A percentile compares a stretch with the other conserved stretches of the same genome.
These are phyloP conservation scores for Nemania serpens DNA, from an alignment of 2,329 filamentous ascomycete species.

Conservation along the genomic window DNA sequence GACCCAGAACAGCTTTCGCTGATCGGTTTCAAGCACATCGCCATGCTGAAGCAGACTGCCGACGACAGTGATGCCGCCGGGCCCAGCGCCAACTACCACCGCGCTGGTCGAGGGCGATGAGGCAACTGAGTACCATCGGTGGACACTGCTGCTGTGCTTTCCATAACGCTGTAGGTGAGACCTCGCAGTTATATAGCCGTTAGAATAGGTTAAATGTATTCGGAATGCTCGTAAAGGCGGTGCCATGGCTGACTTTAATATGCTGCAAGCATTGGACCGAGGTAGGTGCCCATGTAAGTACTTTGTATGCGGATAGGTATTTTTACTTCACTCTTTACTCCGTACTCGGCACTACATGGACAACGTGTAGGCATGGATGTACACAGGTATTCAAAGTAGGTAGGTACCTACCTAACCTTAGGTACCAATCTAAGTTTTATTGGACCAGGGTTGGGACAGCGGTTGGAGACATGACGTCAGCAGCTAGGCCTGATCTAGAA, in stretches of 20 bases:
- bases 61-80: conserved; percentile 62
- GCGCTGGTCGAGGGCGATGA: conserved; percentile 40
- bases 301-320: too few species aligned
- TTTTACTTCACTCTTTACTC: too few species aligned
- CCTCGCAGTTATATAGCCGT: neutral
- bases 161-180: conserved; percentile 6
- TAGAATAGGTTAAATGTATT: conserved; percentile 11
- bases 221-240: conserved; percentile 10
- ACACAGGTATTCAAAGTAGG: too few species aligned
- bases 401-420: too few species aligned
- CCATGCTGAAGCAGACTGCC: conserved; percentile 63
- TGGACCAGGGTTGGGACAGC: neutral
- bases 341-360: too few species aligned
- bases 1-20: conserved; percentile 60
- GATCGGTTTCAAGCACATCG: conserved; percentile 35
- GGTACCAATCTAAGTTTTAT: neutral
- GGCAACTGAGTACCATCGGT: conserved; percentile 45
- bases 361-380: too few species aligned
- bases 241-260: conserved; percentile 17
- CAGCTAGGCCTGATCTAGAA: neutral
- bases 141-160: conserved; percentile 13
- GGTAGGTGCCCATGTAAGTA: too few species aligned
- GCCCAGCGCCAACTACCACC: conserved; percentile 63
- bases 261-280: conserved; percentile 11
- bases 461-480: conserved; percentile 9